Conservation (phyloP, 169 alveolate species). For the Miamiensis avidus region DNA sequence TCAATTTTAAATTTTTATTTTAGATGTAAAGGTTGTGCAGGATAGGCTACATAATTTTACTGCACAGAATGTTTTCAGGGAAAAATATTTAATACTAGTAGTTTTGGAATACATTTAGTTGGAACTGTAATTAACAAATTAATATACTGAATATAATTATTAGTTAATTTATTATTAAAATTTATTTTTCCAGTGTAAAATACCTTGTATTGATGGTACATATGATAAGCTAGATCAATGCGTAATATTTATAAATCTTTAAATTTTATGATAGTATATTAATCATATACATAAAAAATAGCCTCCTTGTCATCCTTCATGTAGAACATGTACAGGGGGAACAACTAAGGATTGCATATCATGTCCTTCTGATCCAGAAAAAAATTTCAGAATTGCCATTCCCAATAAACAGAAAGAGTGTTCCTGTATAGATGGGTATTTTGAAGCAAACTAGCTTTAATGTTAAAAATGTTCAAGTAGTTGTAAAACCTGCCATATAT, state of each 20-base stretch:
- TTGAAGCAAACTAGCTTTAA: not conserved
- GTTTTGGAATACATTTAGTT: not conserved
- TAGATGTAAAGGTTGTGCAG: not conserved
- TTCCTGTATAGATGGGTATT: not conserved
- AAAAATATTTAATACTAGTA: not conserved
- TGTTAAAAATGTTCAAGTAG: not conserved
- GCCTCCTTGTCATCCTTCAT: not conserved
- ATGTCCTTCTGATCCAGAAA: not conserved
- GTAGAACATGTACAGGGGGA: not conserved
- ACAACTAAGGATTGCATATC: not conserved
- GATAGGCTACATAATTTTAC: not conserved
- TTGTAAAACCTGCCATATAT: not conserved
- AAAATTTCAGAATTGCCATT: not conserved
- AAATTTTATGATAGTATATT: too few relatives aligned
- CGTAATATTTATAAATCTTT: not conserved
- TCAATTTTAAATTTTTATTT: too few relatives aligned
- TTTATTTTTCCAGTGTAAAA: not conserved
- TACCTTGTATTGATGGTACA: not conserved
- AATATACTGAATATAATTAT: too few relatives aligned
- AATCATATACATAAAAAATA: too few relatives aligned
- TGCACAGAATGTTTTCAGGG: not conserved
- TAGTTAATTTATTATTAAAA: too few relatives aligned
- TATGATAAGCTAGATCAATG: not conserved
- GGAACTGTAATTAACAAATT: not conserved
- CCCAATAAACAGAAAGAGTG: not conserved